Conservation (phyloP, 2,329 filamentous ascomycete species). For the Didymella segeticola region DNA sequence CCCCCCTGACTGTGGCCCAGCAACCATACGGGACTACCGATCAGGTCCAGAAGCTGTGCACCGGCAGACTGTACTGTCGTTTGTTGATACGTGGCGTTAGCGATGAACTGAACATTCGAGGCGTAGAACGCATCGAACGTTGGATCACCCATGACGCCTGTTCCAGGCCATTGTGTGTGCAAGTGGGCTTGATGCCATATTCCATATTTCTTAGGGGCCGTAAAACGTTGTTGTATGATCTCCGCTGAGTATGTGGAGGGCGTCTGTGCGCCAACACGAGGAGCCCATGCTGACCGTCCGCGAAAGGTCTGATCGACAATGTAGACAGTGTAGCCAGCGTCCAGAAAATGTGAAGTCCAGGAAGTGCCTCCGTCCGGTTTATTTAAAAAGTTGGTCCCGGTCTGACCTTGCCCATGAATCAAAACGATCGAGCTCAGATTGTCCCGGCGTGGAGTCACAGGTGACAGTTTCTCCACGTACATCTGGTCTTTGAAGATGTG, state of each 20-base stretch:
- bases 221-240: conserved; percentile 39
- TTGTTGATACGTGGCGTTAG: conserved; percentile 32
- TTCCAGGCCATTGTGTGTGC: conserved; percentile 55
- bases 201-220: conserved; percentile 44
- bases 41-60: conserved; percentile 51
- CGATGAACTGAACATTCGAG: conserved; percentile 50
- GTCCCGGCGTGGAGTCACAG: conserved; percentile 10
- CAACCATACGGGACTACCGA: conserved; percentile 51
- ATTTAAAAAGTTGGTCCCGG: conserved; percentile 46
- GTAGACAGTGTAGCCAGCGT: conserved; percentile 57
- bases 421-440: conserved; percentile 34
- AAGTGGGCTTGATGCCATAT: conserved; percentile 54
- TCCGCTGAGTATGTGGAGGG: conserved; percentile 15
- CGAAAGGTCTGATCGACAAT: conserved; percentile 56
- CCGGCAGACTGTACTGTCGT: conserved; percentile 41
- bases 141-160: conserved; percentile 51
- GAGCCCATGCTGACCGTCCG: conserved; percentile 55
- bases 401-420: conserved; percentile 38
- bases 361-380: conserved; percentile 58
- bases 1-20: conserved; percentile 56
- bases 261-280: conserved; percentile 35
- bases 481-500: conserved; percentile 28
- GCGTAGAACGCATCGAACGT: conserved; percentile 59
- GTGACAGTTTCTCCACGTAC: conserved; percentile 39
- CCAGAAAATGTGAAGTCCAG: conserved; percentile 58